Evolutionary conservation across 352 stramenopile species (phyloP).

Genomic region (Globisporangium radiosum): DNA sequence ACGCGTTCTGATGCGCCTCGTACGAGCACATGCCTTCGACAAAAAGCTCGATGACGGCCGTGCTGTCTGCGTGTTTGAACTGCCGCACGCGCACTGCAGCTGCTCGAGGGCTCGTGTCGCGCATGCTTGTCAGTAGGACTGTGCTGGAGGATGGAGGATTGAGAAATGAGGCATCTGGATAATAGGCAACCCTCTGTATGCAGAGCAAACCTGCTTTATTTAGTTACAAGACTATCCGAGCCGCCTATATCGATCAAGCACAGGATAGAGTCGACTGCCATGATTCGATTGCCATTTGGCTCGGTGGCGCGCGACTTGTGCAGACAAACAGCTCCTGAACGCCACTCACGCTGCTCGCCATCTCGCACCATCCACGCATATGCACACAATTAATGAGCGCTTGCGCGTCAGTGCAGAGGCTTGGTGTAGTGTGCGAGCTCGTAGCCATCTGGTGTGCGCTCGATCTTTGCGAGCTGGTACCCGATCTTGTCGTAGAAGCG

Average conservation of each 20-base stretch:
- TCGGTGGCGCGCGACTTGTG: too few relatives aligned
- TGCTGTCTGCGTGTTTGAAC: constrained; percentile 2
- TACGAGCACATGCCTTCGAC: constrained; percentile 26
- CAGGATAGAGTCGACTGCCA: too few relatives aligned
- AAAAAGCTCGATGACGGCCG: constrained; percentile 18
- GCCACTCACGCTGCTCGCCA: not conserved
- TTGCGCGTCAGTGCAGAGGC: not conserved
- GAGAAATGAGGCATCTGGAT: not conserved
- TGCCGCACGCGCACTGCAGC: constrained; percentile 6
- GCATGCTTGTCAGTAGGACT: not conserved
- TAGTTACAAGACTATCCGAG: too few relatives aligned
- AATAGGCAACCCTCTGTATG: too few relatives aligned
- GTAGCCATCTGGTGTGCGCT: constrained; percentile 5
- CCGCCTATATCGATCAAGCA: too few relatives aligned
- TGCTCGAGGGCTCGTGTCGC: not conserved
- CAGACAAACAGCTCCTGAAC: too few relatives aligned
- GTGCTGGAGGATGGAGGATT: too few relatives aligned
- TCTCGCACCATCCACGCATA: not conserved
- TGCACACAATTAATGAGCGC: not conserved
- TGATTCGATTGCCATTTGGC: too few relatives aligned
- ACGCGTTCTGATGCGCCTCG: constrained; percentile 17
- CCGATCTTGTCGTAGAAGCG: constrained; percentile 10
- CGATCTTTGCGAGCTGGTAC: constrained; percentile 11
- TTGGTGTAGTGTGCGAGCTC: constrained; percentile 16
- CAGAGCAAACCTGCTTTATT: too few relatives aligned